Evolutionary conservation across 805 yeast genomes (phyloP), one percentile per base, ranked within the genome.

Genomic region (Yueomyces sinensis): DNA sequence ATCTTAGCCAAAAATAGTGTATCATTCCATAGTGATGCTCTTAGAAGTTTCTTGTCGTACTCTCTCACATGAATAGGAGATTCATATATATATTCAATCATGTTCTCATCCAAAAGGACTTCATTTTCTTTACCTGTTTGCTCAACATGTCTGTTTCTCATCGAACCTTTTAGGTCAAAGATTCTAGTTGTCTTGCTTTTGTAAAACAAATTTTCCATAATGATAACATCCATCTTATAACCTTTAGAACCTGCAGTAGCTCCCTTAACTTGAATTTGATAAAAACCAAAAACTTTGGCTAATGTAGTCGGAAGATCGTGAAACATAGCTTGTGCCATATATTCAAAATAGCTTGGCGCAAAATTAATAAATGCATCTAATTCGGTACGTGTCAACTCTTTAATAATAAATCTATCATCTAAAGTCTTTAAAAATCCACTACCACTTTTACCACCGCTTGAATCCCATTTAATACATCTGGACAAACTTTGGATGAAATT

Each of bases 1-100:
- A 91, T 83, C 49, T 93, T 91, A 3, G 94, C 86, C 35, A 91
- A 61, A 53, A 91, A 93, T 13, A 91, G 62, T 0, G 97, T 91
- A 49, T 91, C 99, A 50, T 93, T 91, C 80, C 94, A 91, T 20
- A 91, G 59, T 0, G 95, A 87, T 0, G 95, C 89, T 32, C 95
- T 62, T 32, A 91, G 56, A 27, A 86, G 59, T 46, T 82, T 77
- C 52, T 91, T 91, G 51, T 86, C 89, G 46, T 86, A 87, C 47
- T 89, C 96, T 38, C 89, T 66, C 5, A 91, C 94, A 63, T 84
- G 93, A 27, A 91, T 70, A 0, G 99, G 99, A 17, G 93, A 79
- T 54, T 91, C 98, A 50, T 84, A 91, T 39, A 93, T 89, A 52
- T 84, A 91, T 52, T 91, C 98, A 40, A 91, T 93, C 98, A 91